A percentile compares a stretch with the other conserved stretches of the same genome.
phyloP scores from a whole-genome alignment of 2,329 filamentous ascomycete species.

The Rhytidhysteron rufulum region DNA sequence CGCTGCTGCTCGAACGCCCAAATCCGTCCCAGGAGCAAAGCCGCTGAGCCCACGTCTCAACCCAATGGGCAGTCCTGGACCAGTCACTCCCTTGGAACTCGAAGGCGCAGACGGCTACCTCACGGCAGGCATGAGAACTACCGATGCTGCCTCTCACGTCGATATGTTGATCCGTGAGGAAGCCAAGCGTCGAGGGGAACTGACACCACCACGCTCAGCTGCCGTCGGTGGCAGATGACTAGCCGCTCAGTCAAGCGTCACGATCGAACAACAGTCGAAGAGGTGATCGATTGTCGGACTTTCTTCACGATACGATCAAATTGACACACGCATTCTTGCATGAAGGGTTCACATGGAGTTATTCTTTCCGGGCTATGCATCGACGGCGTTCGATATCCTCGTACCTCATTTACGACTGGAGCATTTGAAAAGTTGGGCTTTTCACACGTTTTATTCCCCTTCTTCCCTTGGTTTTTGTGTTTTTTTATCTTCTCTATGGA shows the following conservation, averaged over 20 bases:
- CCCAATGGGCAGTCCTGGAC: constrained; percentile 49
- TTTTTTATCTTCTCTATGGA: neutral
- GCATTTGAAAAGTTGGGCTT: constrained; percentile 7
- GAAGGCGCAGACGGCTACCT: constrained; percentile 45
- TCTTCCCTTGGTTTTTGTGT: constrained; percentile 1
- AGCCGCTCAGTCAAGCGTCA: constrained; percentile 2
- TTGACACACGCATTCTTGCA: constrained; percentile 4
- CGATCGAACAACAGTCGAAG: neutral
- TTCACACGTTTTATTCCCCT: constrained; percentile 1
- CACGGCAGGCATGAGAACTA: constrained; percentile 38
- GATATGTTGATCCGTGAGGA: constrained; percentile 47
- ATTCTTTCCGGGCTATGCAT: constrained; percentile 18
- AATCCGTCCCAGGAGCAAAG: constrained; percentile 22
- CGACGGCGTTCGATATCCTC: constrained; percentile 28
- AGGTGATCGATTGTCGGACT: neutral
- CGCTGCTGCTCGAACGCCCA: constrained; percentile 23
- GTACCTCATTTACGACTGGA: neutral
- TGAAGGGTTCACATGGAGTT: constrained; percentile 8
- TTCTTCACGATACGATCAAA: constrained; percentile 3
- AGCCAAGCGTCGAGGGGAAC: constrained; percentile 33
- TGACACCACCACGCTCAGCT: constrained; percentile 25
- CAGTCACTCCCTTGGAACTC: constrained; percentile 51
- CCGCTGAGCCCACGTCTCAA: constrained; percentile 47
- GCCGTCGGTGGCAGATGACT: constrained; percentile 32
- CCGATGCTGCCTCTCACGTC: constrained; percentile 39